Evolutionary conservation across 352 stramenopile species (phyloP), one percentile per base, ranked within the genome.

Genomic region (Globisporangium splendens): DNA sequence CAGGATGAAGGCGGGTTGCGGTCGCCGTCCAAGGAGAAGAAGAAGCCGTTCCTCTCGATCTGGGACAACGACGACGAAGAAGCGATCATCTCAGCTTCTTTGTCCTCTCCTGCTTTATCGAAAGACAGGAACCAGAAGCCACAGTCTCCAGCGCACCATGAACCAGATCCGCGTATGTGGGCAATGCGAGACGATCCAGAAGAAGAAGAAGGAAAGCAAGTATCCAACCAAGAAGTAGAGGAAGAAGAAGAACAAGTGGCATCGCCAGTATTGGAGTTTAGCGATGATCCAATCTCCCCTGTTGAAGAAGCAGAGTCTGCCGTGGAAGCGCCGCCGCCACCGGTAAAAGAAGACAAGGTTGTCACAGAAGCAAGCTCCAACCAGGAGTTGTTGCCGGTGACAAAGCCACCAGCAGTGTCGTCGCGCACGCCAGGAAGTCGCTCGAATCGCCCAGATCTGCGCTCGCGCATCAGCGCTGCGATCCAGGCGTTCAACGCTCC

Each of bases 61-160:
- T 62, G 56, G 56, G 35, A 55, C 2, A 46, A 62, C 38, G 48
- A 49, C 5, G 56, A 62, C 38, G 47, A 56, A 42, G 56, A 62
- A 6, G 47, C 43, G 56, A 56, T 56, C 12, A 62, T 56, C 20
- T 41, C 47, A 11, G 35, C 46, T 2, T 5, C 24, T 31, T 2
- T n/a, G n/a, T n/a, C n/a, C n/a, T n/a, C n/a, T n/a, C n/a, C 24
- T 31, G 24, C 24, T 31, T 31, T 31, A 31, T 20, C 28, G 43
- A 54, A 14, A 44, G 58, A 14, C 0, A 4, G 10, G 18, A 48
- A 8, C 17, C 41, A 2, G 31, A 53, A 6, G 22, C 44, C 17
- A 28, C 54, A 3, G 17, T 55, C n/a, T 18, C 31, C n/a, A 31
- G 24, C 24, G 24, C 24, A 31, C 5, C 24, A 31, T 31, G 24